Percentiles rank a stretch among this genome's conserved stretches.
phyloP scores from a whole-genome alignment of 163 green algal species.

The Volvox carteri region DNA sequence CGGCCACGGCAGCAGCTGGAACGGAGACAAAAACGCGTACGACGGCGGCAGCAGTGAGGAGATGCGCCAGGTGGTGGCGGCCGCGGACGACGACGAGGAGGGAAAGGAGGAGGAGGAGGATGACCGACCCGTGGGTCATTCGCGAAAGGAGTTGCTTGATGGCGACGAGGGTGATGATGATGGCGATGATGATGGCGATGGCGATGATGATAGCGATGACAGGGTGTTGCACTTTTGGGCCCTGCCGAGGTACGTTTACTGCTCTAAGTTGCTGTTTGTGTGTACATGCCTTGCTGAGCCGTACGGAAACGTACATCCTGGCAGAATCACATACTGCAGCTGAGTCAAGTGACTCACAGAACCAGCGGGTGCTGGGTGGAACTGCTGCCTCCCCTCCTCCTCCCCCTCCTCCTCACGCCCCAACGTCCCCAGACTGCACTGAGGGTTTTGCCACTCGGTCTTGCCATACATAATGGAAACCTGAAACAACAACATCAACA shows the following conservation, averaged over 20 bases:
- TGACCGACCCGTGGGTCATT: background rate
- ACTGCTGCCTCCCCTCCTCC: too few species aligned
- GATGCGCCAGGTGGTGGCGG: background rate
- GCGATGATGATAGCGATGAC: background rate
- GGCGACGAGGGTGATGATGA: too few species aligned
- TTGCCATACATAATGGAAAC: background rate
- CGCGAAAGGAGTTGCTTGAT: background rate
- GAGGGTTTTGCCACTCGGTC: background rate
- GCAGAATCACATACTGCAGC: too few species aligned
- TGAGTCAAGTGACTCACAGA: too few species aligned
- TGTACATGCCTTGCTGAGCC: background rate
- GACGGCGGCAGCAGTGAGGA: background rate
- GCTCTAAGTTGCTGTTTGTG: background rate
- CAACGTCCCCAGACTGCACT: background rate
- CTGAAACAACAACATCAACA: background rate
- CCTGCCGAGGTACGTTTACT: background rate
- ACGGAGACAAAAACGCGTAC: background rate
- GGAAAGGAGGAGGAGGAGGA: background rate
- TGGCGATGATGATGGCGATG: too few species aligned
- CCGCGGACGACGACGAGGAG: background rate
- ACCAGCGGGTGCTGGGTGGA: too few species aligned
- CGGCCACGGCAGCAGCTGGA: background rate
- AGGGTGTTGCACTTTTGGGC: slow-evolving; percentile 30
- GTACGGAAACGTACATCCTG: background rate
- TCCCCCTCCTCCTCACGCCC: background rate